Evolutionary conservation across 2,329 filamentous ascomycete genomes (phyloP), one percentile per base, ranked within the genome.

Genomic region (Hypoxylon sp.): DNA sequence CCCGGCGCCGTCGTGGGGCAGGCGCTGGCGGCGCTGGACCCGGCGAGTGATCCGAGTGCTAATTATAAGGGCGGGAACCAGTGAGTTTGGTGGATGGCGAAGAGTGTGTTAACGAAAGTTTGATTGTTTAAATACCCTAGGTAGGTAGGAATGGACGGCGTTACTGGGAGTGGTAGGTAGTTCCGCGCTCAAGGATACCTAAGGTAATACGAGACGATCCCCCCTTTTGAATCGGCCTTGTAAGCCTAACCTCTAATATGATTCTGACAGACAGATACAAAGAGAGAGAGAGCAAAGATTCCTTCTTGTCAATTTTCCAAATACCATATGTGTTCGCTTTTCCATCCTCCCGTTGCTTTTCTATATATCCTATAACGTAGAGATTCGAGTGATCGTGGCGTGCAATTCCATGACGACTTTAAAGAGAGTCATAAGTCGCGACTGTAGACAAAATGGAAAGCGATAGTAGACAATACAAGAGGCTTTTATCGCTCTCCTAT

Each of bases 61-160:
- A 48, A 48, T 33, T 48, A 37, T 15, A 48, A 27, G 31, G 45
- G 45, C 20, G 45, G 45, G 15, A 48, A 48, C 20, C 13, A 6
- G 6, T 48, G 27, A 21, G 11, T 11, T 29, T 29, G 26, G 26
- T 6, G 26, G 11, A 29, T 29, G 26, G 6, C 6, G 11, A 29
- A 11, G 6, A 29, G 26, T 29, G 26, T 29, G n/a, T n/a, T n/a
- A n/a, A n/a, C n/a, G n/a, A n/a, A n/a, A n/a, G n/a, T n/a, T n/a
- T n/a, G n/a, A n/a, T n/a, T n/a, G n/a, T n/a, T n/a, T n/a, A n/a
- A 5, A n/a, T 15, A 33, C 13, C 7, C 9, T 4, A 31, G 33
- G 33, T 9, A 5, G 15, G 18, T n/a, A 40, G 4, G 37, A 40
- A 23, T 23, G 21, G 18, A 26, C 21, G 4, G 7, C 15, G 20